Base-by-base conservation (phyloP, 1,284 basidiomycete species). In the Ustilago xerochloae region DNA sequence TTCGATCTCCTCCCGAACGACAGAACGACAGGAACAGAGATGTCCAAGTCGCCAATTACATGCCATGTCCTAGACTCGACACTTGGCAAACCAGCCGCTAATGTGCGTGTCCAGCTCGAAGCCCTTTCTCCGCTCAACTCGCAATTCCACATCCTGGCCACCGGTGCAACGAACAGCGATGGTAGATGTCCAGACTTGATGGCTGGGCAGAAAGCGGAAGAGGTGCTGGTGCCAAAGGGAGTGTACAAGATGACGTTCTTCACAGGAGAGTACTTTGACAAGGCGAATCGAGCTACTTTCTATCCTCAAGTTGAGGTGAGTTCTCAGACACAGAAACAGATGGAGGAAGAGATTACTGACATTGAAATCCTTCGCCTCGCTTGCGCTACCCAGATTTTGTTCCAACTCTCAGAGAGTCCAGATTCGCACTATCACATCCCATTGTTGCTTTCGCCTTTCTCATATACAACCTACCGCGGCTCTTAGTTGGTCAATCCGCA, bases 1-100 rank as follows among this genome's bases (percentile, higher is more conserved):
- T 43, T 32, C 8, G 52, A 26, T 47, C 18, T 9, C 30, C 35
- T 18, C 29, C 13, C 16, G 15, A 20, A n/a, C n/a, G n/a, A n/a
- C n/a, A n/a, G n/a, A n/a, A n/a, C n/a, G 32, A 0, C 29, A 43
- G 15, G n/a, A 32, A 10, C 41, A 18, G 55, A 3, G 36, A 73
- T 73, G 70, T 63, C 75, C 8, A 75, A 70, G 53, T 79, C 77
- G 13, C 92, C 92, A 1, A 92, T 96, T 66, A 96, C 94, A 35
- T 95, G 94, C 84, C 93, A 96, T 77, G 93, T 96, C 13, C 90
- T 96, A 63, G 93, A 96, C 82, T 90, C 92, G 3, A 91, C 92
- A 2, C 86, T 88, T 5, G 94, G 93, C 36, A 92, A 89, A 80
- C 93, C 94, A 12, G 94, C 91, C n/a, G 63, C 58, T 29, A 54